Evolutionary conservation across 352 stramenopile genomes (phyloP), one percentile per base, ranked within the genome.

Genomic region (Pythium phragmiticola): DNA sequence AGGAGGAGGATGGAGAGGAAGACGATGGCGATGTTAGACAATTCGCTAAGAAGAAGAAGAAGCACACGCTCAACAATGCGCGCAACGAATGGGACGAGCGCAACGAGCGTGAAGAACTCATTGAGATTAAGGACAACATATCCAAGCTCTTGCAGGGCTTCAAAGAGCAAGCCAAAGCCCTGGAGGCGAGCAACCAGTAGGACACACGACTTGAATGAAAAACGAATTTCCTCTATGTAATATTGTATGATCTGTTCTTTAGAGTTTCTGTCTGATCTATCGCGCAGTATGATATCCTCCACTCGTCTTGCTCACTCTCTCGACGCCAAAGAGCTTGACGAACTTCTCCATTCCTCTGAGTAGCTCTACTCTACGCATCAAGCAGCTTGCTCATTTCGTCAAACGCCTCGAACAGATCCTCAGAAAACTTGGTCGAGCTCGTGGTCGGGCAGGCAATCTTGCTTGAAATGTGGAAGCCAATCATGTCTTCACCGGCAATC

Each of bases 391-490:
- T 89, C 60, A 97, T 87, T 48, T 97, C 88, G 2, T 69, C 77
- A n/a, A 97, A 83, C n/a, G 82, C 87, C 59, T 84, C 60, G 46
- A 87, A 77, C 34, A 97, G 72, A 51, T 96, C 80, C 12, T 79
- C 49, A 8, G 78, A 77, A 59, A 97, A 97, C 63, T 85, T 82
- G n/a, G 88, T 64, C 37, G 88, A 94, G 71, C 82, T 82, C 3
- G 89, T 97, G 7, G 69, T 67, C 8, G 70, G 42, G 23, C 88
- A 89, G 43, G 82, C 74, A 57, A 91, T 90, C 57, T 96, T 96
- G 83, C 85, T 95, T 41, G 80, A 94, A 49, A 97, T 93, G 70
- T 97, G 90, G 74, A 97, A 97, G 59, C 88, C 93, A 51, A 97
- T 82, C 71, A 91, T 83, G 62, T 93, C 73, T 45, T 97, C 89